These are phyloP conservation scores for Parascedosporium putredinis DNA, from an alignment of 2,329 filamentous ascomycete species.

Conservation along the genomic window DNA sequence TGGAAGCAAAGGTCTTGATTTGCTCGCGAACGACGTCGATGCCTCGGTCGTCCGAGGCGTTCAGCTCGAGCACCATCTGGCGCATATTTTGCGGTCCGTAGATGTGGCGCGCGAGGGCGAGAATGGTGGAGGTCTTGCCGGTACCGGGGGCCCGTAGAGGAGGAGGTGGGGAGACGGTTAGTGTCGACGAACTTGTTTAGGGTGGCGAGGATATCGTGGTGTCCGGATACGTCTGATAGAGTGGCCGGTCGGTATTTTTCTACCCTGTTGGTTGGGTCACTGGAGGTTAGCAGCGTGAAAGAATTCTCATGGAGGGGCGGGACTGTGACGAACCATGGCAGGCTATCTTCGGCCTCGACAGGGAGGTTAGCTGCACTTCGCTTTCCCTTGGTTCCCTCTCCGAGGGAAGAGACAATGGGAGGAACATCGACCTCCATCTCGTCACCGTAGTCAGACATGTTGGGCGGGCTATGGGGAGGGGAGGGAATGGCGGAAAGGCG, in stretches of 20 bases:
- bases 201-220: conserved; percentile 92
- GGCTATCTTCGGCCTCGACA: conserved; percentile 82
- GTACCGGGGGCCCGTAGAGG: conserved; percentile 91
- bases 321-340: conserved; percentile 69
- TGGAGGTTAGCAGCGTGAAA: background rate
- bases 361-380: conserved; percentile 86
- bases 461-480: conserved; percentile 12
- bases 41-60: conserved; percentile 92
- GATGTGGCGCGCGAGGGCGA: conserved; percentile 85
- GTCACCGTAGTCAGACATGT: conserved; percentile 47
- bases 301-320: background rate
- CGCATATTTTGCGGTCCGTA: conserved; percentile 88
- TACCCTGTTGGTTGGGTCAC: conserved; percentile 48
- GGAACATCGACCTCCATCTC: conserved; percentile 51
- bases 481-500: background rate
- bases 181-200: conserved; percentile 97
- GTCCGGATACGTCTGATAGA: conserved; percentile 85
- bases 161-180: conserved; percentile 88
- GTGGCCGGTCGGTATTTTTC: conserved; percentile 92
- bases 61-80: conserved; percentile 97
- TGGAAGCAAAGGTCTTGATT: conserved; percentile 98
- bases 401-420: conserved; percentile 17
- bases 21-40: conserved; percentile 98
- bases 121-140: conserved; percentile 92
- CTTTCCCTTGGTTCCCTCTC: conserved; percentile 73